Base-by-base conservation (phyloP, 164 flowering plant species). In the Brasenia schreberi region DNA sequence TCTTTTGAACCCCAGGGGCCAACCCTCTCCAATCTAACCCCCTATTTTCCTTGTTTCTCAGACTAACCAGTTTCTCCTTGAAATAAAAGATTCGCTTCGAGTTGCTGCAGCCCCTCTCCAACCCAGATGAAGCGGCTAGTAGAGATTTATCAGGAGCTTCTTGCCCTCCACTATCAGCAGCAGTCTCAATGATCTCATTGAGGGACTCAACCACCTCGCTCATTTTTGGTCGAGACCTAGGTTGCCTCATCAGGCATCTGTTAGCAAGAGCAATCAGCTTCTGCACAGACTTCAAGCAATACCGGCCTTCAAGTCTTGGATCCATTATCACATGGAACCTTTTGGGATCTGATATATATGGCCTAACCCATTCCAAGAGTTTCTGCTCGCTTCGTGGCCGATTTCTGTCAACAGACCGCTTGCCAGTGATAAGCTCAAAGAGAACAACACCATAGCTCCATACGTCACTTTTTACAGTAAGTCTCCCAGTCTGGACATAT, bases 381-480 rank as follows among this genome's bases (percentile, higher is more conserved):
- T 85, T 90, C 74, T 93, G 98, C 77, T 93, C 97, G 53, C 75
- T 77, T 45, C 82, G 83, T 0, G 98, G 98, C 19, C 88, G 80
- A 71, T 90, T 93, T 76, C 85, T 73, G 75, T 93, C 98, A 39
- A 93, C 79, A 10, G 92, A 85, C 49, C 94, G 83, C 64, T 94
- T 84, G 67, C 97, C 97, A 11, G 98, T 93, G 66, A 93, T 85
- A 27, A 93, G 87, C 71, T 93, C 98, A 61, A 84, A 90, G 4
- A 93, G 91, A 71, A 93, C 96, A 59, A 93, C 97, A 1, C 98
- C 98, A 63, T 84, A 93, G 79, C 98, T 93, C 97, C 97, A 93
- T 16, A 93, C 98, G 69, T 93, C 98, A 73, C 96, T 93, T 74
- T 93, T 93, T 5, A 87, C 77, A 33, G 96, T 88, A 62, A 93